phyloP scores from a whole-genome alignment of 108 stramenopile genomes.

The Cyclostephanos tholiformis region DNA sequence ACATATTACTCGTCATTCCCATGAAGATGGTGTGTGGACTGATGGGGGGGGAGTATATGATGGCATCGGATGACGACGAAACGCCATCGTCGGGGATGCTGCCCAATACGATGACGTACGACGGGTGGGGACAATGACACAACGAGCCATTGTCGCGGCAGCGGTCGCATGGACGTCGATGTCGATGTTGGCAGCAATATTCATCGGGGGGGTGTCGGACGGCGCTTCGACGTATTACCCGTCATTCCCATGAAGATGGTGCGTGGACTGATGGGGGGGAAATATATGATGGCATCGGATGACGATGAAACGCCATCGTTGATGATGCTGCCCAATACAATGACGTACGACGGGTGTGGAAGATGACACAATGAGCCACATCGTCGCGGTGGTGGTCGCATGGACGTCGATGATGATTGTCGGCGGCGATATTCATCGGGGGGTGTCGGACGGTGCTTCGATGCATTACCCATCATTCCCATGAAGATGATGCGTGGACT shows the following conservation, averaged over 20 bases:
- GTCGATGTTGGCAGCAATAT: conserved; percentile 1
- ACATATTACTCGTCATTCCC: conserved; percentile 32
- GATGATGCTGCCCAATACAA: too few species aligned
- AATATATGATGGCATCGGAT: too few species aligned
- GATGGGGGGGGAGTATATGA: too few species aligned
- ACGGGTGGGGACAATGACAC: neutral
- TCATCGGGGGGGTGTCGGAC: neutral
- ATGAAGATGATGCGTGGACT: conserved; percentile 40
- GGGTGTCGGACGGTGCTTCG: conserved; percentile 8
- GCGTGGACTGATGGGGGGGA: conserved; percentile 26
- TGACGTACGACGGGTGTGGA: neutral
- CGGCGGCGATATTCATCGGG: neutral
- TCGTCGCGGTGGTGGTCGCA: neutral
- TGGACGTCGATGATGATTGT: conserved; percentile 6
- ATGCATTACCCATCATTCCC: conserved; percentile 31
- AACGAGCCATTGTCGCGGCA: neutral
- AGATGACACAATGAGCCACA: too few species aligned
- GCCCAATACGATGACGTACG: too few species aligned
- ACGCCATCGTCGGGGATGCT: too few species aligned
- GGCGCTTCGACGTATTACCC: conserved; percentile 24
- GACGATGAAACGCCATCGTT: too few species aligned
- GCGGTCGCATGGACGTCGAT: conserved; percentile 1
- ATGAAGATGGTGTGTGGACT: conserved; percentile 40
- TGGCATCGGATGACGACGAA: too few species aligned
- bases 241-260: conserved; percentile 45